Evolutionary conservation across 2,329 filamentous ascomycete species (phyloP), one percentile per base, ranked within the genome.

Genomic region (Aspergillus carbonarius): DNA sequence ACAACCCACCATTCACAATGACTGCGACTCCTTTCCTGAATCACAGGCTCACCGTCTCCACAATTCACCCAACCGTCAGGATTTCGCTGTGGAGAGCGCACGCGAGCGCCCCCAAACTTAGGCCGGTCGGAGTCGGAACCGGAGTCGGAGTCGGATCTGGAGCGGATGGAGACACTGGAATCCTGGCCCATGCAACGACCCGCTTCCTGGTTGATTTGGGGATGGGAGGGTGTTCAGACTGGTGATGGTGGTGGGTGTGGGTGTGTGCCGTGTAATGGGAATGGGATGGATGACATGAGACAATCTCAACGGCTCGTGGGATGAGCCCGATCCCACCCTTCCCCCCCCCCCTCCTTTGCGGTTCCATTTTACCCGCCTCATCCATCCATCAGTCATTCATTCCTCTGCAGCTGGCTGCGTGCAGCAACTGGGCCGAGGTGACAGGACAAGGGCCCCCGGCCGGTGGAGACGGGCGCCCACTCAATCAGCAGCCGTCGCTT

Each of bases 71-170:
- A 42, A 20, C 17, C 17, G 39, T 42, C 10, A 23, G 10, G 39
- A 20, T 18, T 13, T 10, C 30, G 5, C 5, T 5, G 39, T 42
- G 39, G 39, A 30, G 51, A 37, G 23, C 37, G n/a, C 51, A 44
- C 51, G 51, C 51, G 51, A 18, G 40, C 52, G 52, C 52, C 51
- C 50, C 39, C 40, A 46, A 54, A 46, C 25, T 54, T 46, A 46
- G 39, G 40, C 17, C 32, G 18, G 37, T 7, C 37, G 51, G 51
- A 54, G 37, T 32, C 37, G 37, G 51, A 37, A n/a, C 12, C 51
- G 51, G 51, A 42, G 37, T 42, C 39, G 25, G 49, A 32, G 32
- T 42, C 51, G 51, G 51, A 34, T 32, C 9, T 30, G 37, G 51
- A 39, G 18, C n/a, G 35, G 37, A 54, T 44, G 23, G 17, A 30